phyloP scores from a whole-genome alignment of 495 filamentous ascomycete genomes.

The Talaromyces proteolyticus region DNA sequence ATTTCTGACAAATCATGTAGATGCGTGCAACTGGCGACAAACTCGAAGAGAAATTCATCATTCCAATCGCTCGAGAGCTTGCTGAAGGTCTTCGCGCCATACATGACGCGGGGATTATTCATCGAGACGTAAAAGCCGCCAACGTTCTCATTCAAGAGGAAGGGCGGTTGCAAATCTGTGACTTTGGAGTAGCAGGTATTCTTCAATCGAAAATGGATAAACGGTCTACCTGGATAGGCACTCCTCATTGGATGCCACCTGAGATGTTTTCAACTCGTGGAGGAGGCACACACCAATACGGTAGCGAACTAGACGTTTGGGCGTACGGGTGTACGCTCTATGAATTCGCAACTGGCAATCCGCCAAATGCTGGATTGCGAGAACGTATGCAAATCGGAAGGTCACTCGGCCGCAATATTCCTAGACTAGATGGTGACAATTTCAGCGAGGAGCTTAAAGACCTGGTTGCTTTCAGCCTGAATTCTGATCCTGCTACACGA shows the following conservation, averaged over 20 bases:
- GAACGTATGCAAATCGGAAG: slow-evolving; percentile 52
- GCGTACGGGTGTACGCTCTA: slow-evolving; percentile 65
- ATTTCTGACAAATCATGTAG: slow-evolving; percentile 18
- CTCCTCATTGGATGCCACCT: slow-evolving; percentile 95
- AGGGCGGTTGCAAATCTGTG: slow-evolving; percentile 83
- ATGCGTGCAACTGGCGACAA: slow-evolving; percentile 58
- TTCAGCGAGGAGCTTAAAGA: slow-evolving; percentile 69
- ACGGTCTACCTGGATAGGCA: slow-evolving; percentile 88
- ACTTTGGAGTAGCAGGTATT: slow-evolving; percentile 90
- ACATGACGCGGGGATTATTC: slow-evolving; percentile 88
- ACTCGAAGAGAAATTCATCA: slow-evolving; percentile 85
- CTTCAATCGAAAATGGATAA: slow-evolving; percentile 81
- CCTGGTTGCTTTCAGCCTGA: slow-evolving; percentile 74
- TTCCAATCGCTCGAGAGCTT: slow-evolving; percentile 82
- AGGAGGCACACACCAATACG: slow-evolving; percentile 43
- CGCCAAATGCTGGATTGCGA: slow-evolving; percentile 55
- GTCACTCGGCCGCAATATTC: slow-evolving; percentile 52
- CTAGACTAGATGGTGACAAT: slow-evolving; percentile 66
- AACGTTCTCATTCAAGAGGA: slow-evolving; percentile 89
- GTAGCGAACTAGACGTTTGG: slow-evolving; percentile 85
- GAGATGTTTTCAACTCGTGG: slow-evolving; percentile 58
- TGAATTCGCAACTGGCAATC: slow-evolving; percentile 86
- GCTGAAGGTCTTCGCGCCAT: slow-evolving; percentile 79
- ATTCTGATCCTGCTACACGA: slow-evolving; percentile 66
- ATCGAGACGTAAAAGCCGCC: slow-evolving; percentile 91